Evolutionary conservation across 1,139 yeast genomes (phyloP).

Genomic region (Suhomyces ambrosiae): DNA sequence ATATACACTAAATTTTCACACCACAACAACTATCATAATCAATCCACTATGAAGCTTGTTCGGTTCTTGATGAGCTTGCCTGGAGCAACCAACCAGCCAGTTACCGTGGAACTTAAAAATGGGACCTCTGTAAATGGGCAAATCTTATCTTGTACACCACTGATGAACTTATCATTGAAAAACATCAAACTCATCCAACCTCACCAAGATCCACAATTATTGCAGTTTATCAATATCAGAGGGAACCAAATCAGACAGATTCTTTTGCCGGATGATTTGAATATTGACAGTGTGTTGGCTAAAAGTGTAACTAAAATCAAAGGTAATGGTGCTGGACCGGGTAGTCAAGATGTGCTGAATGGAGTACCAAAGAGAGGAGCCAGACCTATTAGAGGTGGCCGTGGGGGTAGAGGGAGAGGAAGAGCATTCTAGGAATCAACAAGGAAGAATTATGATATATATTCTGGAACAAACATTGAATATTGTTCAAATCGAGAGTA

Average conservation of each 20-base stretch:
- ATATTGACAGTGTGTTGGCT: conserved; percentile 72
- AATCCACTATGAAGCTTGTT: conserved; percentile 42
- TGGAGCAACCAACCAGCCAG: conserved; percentile 70
- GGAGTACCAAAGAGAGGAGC: conserved; percentile 18
- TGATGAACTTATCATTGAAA: conserved; percentile 87
- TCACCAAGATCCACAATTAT: conserved; percentile 68
- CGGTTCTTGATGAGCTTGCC: conserved; percentile 83
- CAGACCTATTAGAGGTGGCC: conserved; percentile 20
- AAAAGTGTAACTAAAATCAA: conserved; percentile 40
- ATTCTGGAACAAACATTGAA: too few species aligned
- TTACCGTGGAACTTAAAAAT: conserved; percentile 89
- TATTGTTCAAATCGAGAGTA: too few species aligned
- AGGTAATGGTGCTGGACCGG: conserved; percentile 48
- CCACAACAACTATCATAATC: neutral
- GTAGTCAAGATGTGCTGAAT: conserved; percentile 21
- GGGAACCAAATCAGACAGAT: conserved; percentile 90
- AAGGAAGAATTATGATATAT: too few species aligned
- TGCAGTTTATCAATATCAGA: conserved; percentile 82
- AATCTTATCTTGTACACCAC: conserved; percentile 80
- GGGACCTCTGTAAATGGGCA: conserved; percentile 57
- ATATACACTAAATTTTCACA: neutral
- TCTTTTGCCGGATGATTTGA: conserved; percentile 83
- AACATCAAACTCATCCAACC: conserved; percentile 77
- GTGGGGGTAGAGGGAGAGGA: conserved; percentile 23
- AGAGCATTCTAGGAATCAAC: conserved; percentile 16